A percentile compares a stretch with the other conserved stretches of the same genome.
phyloP scores from a whole-genome alignment of 2,329 filamentous ascomycete species.

The Saccharata proteae region DNA sequence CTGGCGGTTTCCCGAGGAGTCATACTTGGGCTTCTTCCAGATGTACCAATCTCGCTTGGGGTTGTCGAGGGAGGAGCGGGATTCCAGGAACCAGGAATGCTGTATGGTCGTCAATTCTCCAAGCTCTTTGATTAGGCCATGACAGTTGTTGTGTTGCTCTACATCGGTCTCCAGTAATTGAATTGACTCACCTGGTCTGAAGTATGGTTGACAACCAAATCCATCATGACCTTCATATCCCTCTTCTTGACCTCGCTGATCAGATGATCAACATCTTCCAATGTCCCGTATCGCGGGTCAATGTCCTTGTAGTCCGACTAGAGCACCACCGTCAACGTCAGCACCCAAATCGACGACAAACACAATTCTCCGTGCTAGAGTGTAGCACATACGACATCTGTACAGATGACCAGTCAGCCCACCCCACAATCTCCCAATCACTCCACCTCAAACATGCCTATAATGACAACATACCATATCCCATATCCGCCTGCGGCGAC shows the following conservation, averaged over 20 bases:
- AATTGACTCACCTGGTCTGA: constrained; percentile 35
- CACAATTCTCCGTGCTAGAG: not conserved
- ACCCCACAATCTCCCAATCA: not conserved
- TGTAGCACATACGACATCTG: constrained; percentile 2
- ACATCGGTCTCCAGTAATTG: constrained; percentile 3
- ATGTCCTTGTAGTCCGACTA: constrained; percentile 53
- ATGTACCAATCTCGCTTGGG: constrained; percentile 62
- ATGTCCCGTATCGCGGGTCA: constrained; percentile 52
- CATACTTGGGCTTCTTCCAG: constrained; percentile 48
- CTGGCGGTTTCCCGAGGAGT: constrained; percentile 39
- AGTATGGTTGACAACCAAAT: constrained; percentile 70
- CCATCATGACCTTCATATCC: constrained; percentile 59
- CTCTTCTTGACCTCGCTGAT: constrained; percentile 48
- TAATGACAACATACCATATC: constrained; percentile 51
- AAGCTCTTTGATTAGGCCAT: too few species aligned
- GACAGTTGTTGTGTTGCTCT: too few species aligned
- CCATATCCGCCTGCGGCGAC: constrained; percentile 55
- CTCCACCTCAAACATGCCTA: too few species aligned
- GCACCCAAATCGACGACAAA: not conserved
- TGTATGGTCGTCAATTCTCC: too few species aligned
- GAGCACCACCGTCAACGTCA: too few species aligned
- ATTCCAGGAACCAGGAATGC: constrained; percentile 60
- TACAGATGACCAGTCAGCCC: not conserved
- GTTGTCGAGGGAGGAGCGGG: constrained; percentile 46
- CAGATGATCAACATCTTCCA: constrained; percentile 52